Conservation (phyloP, 164 flowering plant species). For the Nymphaea thermarum region DNA sequence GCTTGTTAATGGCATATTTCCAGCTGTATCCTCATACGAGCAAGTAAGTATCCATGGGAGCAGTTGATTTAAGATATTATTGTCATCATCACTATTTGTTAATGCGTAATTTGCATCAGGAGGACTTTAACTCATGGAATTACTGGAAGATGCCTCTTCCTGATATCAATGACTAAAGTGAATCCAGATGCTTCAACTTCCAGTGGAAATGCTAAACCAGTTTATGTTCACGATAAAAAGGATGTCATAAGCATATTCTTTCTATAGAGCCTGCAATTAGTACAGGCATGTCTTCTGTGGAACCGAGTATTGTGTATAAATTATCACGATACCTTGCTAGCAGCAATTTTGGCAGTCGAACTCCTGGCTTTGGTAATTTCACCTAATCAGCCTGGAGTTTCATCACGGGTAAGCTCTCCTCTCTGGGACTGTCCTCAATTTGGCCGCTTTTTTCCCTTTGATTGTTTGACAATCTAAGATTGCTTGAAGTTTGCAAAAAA, state of each 20-base stretch:
- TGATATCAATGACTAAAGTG: conserved; percentile 27
- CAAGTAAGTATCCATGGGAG: conserved; percentile 35
- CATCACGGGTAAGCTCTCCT: neutral
- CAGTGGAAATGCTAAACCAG: neutral
- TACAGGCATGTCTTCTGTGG: neutral
- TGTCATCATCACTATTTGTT: neutral
- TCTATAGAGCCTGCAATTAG: neutral
- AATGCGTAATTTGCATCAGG: conserved; percentile 31
- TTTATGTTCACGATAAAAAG: neutral
- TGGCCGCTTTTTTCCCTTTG: neutral
- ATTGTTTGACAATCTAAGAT: neutral
- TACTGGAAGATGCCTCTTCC: conserved; percentile 79
- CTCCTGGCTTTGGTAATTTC: neutral
- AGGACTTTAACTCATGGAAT: conserved; percentile 91
- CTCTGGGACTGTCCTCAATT: neutral
- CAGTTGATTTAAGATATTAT: neutral
- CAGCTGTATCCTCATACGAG: conserved; percentile 44
- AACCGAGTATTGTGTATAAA: neutral
- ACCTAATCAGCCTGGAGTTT: neutral
- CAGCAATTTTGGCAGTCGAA: neutral
- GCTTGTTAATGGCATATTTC: conserved; percentile 89
- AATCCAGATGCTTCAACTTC: neutral
- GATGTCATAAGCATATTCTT: neutral
- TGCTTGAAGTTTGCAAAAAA: neutral
- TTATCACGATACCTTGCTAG: neutral